Base-by-base conservation (phyloP, 306 rosid genomes). In the Canavalia gladiata region DNA sequence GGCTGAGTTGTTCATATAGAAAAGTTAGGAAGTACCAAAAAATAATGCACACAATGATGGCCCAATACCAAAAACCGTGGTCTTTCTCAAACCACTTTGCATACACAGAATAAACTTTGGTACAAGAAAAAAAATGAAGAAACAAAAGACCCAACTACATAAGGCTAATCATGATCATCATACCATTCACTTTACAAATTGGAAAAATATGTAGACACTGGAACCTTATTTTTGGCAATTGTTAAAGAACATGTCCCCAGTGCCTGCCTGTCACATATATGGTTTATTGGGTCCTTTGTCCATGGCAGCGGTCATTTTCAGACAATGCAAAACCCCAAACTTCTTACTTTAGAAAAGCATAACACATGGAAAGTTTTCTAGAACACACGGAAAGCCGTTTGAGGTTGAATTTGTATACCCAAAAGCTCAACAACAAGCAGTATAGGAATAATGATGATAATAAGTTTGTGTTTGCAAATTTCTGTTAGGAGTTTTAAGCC, bases 31-130 rank as follows among this genome's bases (percentile, higher is more conserved):
- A 73, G 28, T 52, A 75, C 74, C 70, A 79, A 79, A 72, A 60
- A 80, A 69, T 68, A 80, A 78, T 77, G 84, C 81, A 58, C 80
- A 59, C 43, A 81, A 86, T 87, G 77, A 89, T 87, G 80, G 58
- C 37, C 79, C 72, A 79, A 76, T 79, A 30, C 79, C 42, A 62
- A 68, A 66, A 42, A 70, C 13, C 13, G 8, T 41, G 64, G 12
- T 55, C 62, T 76, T 63, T 74, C 65, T 77, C 55, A 47, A 76
- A 68, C 88, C 82, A 68, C 78, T 76, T 43, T 69, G 13, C 81
- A 65, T 65, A 45, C 13, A 67, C 13, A 76, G 58, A 58, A 76
- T 49, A 60, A 68, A 46, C 50, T 58, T 46, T 47, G 25, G 35
- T 66, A 41, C 29, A 77, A 6, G 0, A 54, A 13, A 64, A 51